phyloP scores from a whole-genome alignment of 768 basidiomycete species.

The Hysterangium stoloniferum region DNA sequence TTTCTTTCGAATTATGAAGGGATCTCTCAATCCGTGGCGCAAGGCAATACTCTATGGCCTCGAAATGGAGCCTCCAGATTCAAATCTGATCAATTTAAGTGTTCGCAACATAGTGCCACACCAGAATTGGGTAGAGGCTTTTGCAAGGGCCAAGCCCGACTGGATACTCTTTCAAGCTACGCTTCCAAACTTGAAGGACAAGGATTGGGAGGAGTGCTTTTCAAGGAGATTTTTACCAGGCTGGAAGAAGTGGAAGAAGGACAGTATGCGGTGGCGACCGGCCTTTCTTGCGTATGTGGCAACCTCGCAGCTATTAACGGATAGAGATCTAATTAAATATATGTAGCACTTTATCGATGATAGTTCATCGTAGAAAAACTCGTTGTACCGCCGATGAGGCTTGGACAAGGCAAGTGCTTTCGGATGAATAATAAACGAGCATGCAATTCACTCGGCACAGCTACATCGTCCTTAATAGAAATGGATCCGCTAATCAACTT shows the following conservation, averaged over 20 bases:
- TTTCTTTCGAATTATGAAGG: slow-evolving; percentile 25
- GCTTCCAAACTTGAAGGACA: slow-evolving; percentile 54
- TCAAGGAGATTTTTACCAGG: slow-evolving; percentile 63
- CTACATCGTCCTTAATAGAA: slow-evolving; percentile 69
- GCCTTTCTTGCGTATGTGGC: slow-evolving; percentile 60
- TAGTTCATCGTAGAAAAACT: slow-evolving; percentile 61
- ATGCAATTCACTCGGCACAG: slow-evolving; percentile 27
- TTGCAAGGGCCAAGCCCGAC: slow-evolving; percentile 50
- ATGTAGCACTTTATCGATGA: slow-evolving; percentile 48
- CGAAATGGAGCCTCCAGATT: slow-evolving; percentile 37
- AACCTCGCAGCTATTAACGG: not conserved
- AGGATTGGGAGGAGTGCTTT: slow-evolving; percentile 74
- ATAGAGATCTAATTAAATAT: not conserved
- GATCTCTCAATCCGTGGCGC: slow-evolving; percentile 69
- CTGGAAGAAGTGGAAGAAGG: slow-evolving; percentile 66
- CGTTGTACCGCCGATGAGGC: slow-evolving; percentile 74
- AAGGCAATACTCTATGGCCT: slow-evolving; percentile 58
- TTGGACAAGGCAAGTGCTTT: slow-evolving; percentile 64
- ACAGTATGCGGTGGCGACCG: slow-evolving; percentile 54
- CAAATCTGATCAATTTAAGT: slow-evolving; percentile 48
- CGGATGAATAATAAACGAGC: slow-evolving; percentile 13
- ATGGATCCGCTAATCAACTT: slow-evolving; percentile 65
- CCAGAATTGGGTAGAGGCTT: slow-evolving; percentile 74
- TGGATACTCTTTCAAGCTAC: slow-evolving; percentile 64
- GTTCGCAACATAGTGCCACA: slow-evolving; percentile 58